Conservation (phyloP, 2,329 filamentous ascomycete species). For the Coniochaeta ligniaria region DNA sequence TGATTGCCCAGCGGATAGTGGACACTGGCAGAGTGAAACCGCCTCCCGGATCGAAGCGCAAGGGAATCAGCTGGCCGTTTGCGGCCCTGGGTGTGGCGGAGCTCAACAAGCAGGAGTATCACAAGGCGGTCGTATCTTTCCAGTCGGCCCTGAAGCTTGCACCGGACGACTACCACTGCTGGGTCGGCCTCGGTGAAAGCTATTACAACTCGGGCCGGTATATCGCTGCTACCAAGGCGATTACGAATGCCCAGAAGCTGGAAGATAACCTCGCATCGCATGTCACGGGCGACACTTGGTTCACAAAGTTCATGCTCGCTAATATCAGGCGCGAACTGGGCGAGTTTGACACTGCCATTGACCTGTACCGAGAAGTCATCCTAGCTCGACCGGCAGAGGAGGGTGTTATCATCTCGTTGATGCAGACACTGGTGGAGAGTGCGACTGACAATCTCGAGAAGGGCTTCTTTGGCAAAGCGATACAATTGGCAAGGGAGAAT, state of each 20-base stretch:
- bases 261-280: conserved; percentile 49
- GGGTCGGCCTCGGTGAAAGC: conserved; percentile 93
- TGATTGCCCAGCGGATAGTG: conserved; percentile 82
- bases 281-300: conserved; percentile 71
- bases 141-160: conserved; percentile 79
- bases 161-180: conserved; percentile 87
- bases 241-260: conserved; percentile 74
- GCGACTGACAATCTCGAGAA: conserved; percentile 71
- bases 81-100: conserved; percentile 90
- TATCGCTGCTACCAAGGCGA: conserved; percentile 88
- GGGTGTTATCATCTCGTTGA: conserved; percentile 77
- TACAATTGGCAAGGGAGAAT: conserved; percentile 61
- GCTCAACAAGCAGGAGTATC: conserved; percentile 87
- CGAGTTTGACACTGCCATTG: conserved; percentile 78
- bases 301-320: conserved; percentile 91
- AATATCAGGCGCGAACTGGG: conserved; percentile 91
- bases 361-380: conserved; percentile 69
- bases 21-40: conserved; percentile 91
- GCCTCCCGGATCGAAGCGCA: conserved; percentile 85
- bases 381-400: conserved; percentile 64
- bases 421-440: conserved; percentile 82
- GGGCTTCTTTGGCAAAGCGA: conserved; percentile 79
- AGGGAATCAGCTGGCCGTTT: conserved; percentile 92
- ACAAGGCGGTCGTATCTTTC: conserved; percentile 84
- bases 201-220: conserved; percentile 92